Conservation (phyloP, 495 filamentous ascomycete species). For the Penicillium simplicissimum region DNA sequence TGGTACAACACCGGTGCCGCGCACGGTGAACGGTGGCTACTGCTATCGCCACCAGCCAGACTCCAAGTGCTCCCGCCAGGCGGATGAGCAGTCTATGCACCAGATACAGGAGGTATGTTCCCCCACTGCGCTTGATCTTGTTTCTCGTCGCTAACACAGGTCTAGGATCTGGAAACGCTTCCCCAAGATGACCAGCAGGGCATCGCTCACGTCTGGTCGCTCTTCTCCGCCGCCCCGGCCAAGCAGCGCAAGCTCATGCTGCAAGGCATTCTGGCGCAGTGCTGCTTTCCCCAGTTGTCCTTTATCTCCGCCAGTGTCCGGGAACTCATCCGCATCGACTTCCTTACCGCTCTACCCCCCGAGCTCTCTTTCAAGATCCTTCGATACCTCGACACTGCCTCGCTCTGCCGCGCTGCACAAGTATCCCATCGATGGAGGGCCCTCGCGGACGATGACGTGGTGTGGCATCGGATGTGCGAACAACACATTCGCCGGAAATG, state of each 20-base stretch:
- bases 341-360: slow-evolving; percentile 80
- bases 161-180: slow-evolving; percentile 76
- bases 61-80: slow-evolving; percentile 86
- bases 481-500: slow-evolving; percentile 97
- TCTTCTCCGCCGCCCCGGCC: slow-evolving; percentile 92
- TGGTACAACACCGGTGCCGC: slow-evolving; percentile 33
- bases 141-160: slow-evolving; percentile 11
- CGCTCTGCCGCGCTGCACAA: slow-evolving; percentile 95
- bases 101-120: slow-evolving; percentile 77
- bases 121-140: background rate
- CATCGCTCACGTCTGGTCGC: slow-evolving; percentile 92
- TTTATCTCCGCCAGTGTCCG: slow-evolving; percentile 82
- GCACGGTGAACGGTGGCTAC: slow-evolving; percentile 74
- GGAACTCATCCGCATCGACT: slow-evolving; percentile 95
- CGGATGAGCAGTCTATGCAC: slow-evolving; percentile 94
- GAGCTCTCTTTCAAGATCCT: slow-evolving; percentile 94
- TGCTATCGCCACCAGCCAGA: slow-evolving; percentile 96
- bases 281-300: slow-evolving; percentile 96
- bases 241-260: slow-evolving; percentile 95
- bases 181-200: slow-evolving; percentile 84
- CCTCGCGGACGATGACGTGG: slow-evolving; percentile 92
- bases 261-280: slow-evolving; percentile 90
- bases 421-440: slow-evolving; percentile 86
- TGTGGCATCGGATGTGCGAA: slow-evolving; percentile 99
- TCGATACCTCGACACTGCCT: slow-evolving; percentile 88